A percentile compares a stretch with the other conserved stretches of the same genome.
Evolutionary conservation across 1,284 basidiomycete species (phyloP).

Genomic region (Fomitopsis pinicola): DNA sequence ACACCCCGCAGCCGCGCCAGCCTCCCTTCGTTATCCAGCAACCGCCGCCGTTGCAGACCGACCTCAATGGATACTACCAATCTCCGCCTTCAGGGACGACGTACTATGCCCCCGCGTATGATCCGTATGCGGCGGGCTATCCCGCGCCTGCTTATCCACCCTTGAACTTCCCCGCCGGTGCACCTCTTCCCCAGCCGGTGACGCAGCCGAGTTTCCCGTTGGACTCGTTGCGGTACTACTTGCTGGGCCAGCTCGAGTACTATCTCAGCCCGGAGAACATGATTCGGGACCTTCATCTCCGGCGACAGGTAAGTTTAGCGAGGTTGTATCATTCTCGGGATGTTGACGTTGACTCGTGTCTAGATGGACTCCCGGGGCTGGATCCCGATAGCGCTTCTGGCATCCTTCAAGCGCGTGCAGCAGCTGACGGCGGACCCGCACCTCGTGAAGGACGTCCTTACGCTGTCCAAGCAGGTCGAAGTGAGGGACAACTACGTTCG

Average conservation of each 20-base stretch:
- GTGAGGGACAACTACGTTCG: conserved; percentile 69
- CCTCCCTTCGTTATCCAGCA: conserved; percentile 15
- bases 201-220: conserved; percentile 55
- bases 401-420: conserved; percentile 83
- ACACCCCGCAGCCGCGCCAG: conserved; percentile 21
- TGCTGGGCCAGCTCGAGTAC: conserved; percentile 84
- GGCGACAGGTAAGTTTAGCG: conserved; percentile 56
- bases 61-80: conserved; percentile 16
- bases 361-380: conserved; percentile 91
- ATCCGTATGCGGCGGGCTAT: conserved; percentile 11
- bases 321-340: not conserved
- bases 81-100: conserved; percentile 9
- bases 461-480: conserved; percentile 67
- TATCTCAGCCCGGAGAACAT: conserved; percentile 87
- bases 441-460: conserved; percentile 71
- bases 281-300: conserved; percentile 77
- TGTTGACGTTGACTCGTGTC: not conserved
- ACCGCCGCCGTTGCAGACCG: conserved; percentile 14
- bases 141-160: conserved; percentile 15
- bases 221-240: conserved; percentile 59
- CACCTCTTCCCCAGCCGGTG: conserved; percentile 54
- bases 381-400: conserved; percentile 78
- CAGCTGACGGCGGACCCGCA: conserved; percentile 62
- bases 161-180: conserved; percentile 20
- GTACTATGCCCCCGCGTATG: conserved; percentile 12